Conservation (phyloP, 2,329 filamentous ascomycete species). For the Fusarium sp. region DNA sequence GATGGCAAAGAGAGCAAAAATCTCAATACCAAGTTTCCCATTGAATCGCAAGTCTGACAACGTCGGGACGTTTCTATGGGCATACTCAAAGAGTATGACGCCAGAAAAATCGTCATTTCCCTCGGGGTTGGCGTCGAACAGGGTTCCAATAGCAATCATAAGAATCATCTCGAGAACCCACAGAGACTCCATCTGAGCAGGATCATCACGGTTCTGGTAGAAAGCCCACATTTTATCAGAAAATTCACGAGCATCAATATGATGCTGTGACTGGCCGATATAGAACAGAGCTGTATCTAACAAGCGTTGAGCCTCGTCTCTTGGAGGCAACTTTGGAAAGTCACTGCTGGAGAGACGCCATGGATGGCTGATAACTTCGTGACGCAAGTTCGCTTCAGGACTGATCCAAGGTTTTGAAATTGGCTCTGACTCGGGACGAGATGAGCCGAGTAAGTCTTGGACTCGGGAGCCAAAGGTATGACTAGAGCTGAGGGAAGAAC, state of each 20-base stretch:
- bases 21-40: conserved; percentile 43
- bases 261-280: conserved; percentile 41
- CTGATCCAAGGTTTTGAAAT: conserved; percentile 28
- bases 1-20: conserved; percentile 40
- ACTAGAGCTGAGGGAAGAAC: conserved; percentile 38
- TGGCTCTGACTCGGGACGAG: conserved; percentile 21
- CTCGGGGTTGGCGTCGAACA: conserved; percentile 40
- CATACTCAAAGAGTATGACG: conserved; percentile 36
- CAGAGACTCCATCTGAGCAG: conserved; percentile 31
- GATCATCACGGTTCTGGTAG: conserved; percentile 37
- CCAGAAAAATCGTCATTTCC: conserved; percentile 40
- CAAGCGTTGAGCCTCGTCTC: conserved; percentile 36
- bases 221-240: conserved; percentile 42
- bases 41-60: conserved; percentile 40
- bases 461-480: conserved; percentile 40
- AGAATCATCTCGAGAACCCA: conserved; percentile 43
- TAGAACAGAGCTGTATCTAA: conserved; percentile 39
- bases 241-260: conserved; percentile 40
- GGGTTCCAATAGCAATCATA: conserved; percentile 38
- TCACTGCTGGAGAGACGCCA: conserved; percentile 37
- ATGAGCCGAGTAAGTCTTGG: conserved; percentile 36
- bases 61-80: conserved; percentile 41
- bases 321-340: conserved; percentile 36
- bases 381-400: conserved; percentile 26
- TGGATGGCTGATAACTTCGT: conserved; percentile 26